phyloP scores from a whole-genome alignment of 2,329 filamentous ascomycete species.

The Fusarium oxysporum region DNA sequence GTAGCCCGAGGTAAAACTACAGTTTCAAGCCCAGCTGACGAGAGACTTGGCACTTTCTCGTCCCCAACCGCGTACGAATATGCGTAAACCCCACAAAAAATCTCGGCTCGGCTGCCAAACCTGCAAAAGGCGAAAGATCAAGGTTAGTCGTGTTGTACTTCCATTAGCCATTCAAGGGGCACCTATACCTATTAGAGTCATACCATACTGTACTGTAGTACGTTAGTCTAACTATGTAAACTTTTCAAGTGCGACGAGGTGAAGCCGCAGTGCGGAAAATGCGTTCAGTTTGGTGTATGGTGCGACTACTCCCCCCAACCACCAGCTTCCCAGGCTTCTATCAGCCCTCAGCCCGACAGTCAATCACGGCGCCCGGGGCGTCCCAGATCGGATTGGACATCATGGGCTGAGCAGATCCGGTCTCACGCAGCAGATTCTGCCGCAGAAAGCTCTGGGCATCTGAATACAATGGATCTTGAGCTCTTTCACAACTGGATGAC shows the following conservation, averaged over 20 bases:
- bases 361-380: not conserved
- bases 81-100: not conserved
- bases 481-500: not conserved
- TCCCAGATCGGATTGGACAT: not conserved
- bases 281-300: not conserved
- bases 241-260: not conserved
- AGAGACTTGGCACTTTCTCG: fast-evolving
- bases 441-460: not conserved
- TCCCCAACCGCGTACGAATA: not conserved
- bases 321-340: not conserved
- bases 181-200: no score
- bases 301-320: not conserved
- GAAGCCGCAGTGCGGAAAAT: not conserved
- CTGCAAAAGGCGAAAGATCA: not conserved
- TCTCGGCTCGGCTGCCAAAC: not conserved
- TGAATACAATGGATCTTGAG: not conserved
- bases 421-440: not conserved
- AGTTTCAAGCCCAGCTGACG: not conserved
- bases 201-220: no score
- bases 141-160: not conserved
- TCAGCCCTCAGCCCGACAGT: not conserved
- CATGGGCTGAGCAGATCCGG: not conserved
- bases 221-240: no score
- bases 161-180: no score
- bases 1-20: fast-evolving